A percentile compares a stretch with the other conserved stretches of the same genome.
These are phyloP conservation scores for Leptomonas seymouri DNA, from an alignment of 208 protist species.

Conservation along the genomic window DNA sequence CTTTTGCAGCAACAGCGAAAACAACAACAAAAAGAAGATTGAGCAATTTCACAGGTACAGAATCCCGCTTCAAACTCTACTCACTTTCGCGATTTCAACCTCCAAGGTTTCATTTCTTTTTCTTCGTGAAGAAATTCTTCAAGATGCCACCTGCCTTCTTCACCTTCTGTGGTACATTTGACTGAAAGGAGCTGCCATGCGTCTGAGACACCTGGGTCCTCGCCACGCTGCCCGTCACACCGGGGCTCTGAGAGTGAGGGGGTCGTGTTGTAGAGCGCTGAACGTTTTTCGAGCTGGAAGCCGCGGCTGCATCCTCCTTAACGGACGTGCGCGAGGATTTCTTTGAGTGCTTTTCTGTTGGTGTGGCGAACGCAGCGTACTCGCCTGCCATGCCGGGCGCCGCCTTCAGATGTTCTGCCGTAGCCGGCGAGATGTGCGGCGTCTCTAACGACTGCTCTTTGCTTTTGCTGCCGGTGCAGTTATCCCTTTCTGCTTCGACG, in stretches of 20 bases:
- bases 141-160: conserved; percentile 14
- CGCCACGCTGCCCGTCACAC: conserved; percentile 2
- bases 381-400: not conserved
- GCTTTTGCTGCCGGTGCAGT: not conserved
- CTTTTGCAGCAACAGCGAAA: too few relatives aligned
- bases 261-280: not conserved
- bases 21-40: too few relatives aligned
- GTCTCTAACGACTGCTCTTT: not conserved
- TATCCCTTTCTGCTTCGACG: not conserved
- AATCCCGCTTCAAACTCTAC: too few relatives aligned
- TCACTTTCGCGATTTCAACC: not conserved
- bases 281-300: not conserved
- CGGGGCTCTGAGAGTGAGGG: not conserved
- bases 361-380: too few relatives aligned
- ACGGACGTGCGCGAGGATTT: not conserved
- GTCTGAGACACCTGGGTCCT: not conserved
- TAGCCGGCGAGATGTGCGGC: not conserved
- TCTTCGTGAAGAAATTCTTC: conserved; percentile 11
- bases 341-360: not conserved
- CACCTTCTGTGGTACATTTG: conserved; percentile 10
- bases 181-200: conserved; percentile 2
- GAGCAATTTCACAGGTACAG: too few relatives aligned
- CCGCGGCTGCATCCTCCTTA: not conserved
- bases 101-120: not conserved
- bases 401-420: not conserved